phyloP scores from a whole-genome alignment of 768 basidiomycete genomes.

The Tephrocybe rancida region DNA sequence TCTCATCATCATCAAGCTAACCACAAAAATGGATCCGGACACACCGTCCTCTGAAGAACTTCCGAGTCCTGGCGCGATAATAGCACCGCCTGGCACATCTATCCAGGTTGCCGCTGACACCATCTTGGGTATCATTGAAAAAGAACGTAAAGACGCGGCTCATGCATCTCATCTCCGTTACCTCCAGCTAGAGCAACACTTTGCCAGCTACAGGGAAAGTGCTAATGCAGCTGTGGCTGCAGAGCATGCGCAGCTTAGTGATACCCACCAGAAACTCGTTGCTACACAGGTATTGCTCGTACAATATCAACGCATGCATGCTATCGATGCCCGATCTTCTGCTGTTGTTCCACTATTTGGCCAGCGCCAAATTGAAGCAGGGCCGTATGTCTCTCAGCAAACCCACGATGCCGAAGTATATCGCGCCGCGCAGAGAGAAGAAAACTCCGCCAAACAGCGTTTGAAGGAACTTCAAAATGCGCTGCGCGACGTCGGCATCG shows the following conservation, averaged over 20 bases:
- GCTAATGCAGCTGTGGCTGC: conserved; percentile 5
- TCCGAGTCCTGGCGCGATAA: background rate
- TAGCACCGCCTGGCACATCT: conserved; percentile 10
- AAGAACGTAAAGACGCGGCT: conserved; percentile 21
- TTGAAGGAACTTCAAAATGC: conserved; percentile 15
- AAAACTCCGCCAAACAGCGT: conserved; percentile 7
- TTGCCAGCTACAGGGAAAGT: conserved; percentile 6
- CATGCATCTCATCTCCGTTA: conserved; percentile 6
- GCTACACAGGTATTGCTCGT: conserved; percentile 9
- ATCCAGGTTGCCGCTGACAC: conserved; percentile 24
- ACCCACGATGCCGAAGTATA: background rate
- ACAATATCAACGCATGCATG: conserved; percentile 8
- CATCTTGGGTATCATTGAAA: conserved; percentile 21
- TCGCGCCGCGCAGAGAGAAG: background rate
- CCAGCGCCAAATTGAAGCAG: conserved; percentile 1
- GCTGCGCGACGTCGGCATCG: conserved; percentile 16
- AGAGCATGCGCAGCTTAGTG: conserved; percentile 9
- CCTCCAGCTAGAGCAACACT: conserved; percentile 13
- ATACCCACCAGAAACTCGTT: conserved; percentile 1
- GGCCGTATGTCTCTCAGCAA: background rate
- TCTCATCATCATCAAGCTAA: no score
- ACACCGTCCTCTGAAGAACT: background rate
- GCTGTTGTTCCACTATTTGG: background rate
- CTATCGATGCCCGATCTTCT: background rate
- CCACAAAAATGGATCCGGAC: background rate